Conservation (phyloP, 192 early-diverging fungal genomes). For the Podila epicladia region DNA sequence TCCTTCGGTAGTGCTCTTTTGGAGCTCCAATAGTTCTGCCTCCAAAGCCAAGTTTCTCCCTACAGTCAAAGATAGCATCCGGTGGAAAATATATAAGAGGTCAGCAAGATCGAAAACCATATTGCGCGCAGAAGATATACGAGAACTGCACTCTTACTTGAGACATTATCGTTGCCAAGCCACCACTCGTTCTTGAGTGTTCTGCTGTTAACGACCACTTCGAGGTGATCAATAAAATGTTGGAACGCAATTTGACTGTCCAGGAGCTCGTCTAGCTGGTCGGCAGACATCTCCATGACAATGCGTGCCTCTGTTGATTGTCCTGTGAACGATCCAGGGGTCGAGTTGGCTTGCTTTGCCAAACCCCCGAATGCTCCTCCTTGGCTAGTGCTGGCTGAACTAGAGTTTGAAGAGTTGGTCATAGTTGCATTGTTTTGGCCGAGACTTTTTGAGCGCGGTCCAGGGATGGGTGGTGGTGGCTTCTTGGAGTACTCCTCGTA, state of each 20-base stretch:
- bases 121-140: no score
- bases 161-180: slow-evolving; percentile 59
- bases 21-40: slow-evolving; percentile 50
- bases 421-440: slow-evolving; percentile 16
- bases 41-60: slow-evolving; percentile 55
- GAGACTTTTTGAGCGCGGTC: slow-evolving; percentile 31
- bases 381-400: no score
- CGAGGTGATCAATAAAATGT: slow-evolving; percentile 41
- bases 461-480: slow-evolving; percentile 47
- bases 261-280: slow-evolving; percentile 36
- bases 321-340: not conserved
- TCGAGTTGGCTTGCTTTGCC: not conserved
- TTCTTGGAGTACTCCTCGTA: slow-evolving; percentile 51
- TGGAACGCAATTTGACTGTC: slow-evolving; percentile 43
- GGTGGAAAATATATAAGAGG: not conserved
- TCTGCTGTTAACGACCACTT: slow-evolving; percentile 45
- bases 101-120: not conserved
- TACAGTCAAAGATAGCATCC: slow-evolving; percentile 4
- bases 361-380: slow-evolving; percentile 3
- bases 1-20: slow-evolving; percentile 47
- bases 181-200: slow-evolving; percentile 57
- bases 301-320: slow-evolving; percentile 27
- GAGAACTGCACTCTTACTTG: slow-evolving; percentile 44
- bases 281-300: slow-evolving; percentile 22
- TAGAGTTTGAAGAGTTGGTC: slow-evolving; percentile 4